A percentile compares a stretch with the other conserved stretches of the same genome.
These are phyloP conservation scores for Vigna angularis DNA, from an alignment of 306 rosid genomes.

Conservation along the genomic window DNA sequence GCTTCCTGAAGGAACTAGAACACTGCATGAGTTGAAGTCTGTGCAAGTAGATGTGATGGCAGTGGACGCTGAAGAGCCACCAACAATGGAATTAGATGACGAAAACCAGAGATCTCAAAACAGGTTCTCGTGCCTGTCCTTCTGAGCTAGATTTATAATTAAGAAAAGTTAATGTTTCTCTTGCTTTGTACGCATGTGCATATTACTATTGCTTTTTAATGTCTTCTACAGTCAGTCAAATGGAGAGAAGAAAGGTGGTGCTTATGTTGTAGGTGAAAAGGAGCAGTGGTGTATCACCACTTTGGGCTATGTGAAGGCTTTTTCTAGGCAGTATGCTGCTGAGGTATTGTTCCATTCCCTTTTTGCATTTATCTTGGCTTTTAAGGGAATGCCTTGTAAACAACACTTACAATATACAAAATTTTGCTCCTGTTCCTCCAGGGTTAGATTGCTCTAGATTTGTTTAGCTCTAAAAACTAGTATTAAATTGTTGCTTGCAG, in stretches of 20 bases:
- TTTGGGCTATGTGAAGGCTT: slow-evolving; percentile 92
- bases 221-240: slow-evolving; percentile 70
- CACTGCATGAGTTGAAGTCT: slow-evolving; percentile 72
- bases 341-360: slow-evolving; percentile 68
- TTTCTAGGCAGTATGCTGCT: slow-evolving; percentile 94
- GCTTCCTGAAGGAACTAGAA: slow-evolving; percentile 71
- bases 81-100: slow-evolving; percentile 84
- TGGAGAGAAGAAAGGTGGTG: slow-evolving; percentile 61
- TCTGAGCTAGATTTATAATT: neutral
- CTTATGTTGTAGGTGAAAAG: slow-evolving; percentile 82
- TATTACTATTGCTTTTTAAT: slow-evolving; percentile 14
- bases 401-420: neutral
- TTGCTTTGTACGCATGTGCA: slow-evolving; percentile 8
- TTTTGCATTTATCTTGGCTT: slow-evolving; percentile 9
- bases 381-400: slow-evolving; percentile 4
- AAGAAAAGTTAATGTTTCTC: neutral
- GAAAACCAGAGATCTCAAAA: slow-evolving; percentile 67
- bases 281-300: slow-evolving; percentile 98
- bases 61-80: slow-evolving; percentile 77
- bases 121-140: slow-evolving; percentile 59
- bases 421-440: neutral
- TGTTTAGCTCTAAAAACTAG: neutral
- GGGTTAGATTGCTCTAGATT: neutral
- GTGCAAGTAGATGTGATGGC: slow-evolving; percentile 65
- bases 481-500: slow-evolving; percentile 53